phyloP scores from a whole-genome alignment of 176 grass and related monocot species.

The Luzula sylvatica region DNA sequence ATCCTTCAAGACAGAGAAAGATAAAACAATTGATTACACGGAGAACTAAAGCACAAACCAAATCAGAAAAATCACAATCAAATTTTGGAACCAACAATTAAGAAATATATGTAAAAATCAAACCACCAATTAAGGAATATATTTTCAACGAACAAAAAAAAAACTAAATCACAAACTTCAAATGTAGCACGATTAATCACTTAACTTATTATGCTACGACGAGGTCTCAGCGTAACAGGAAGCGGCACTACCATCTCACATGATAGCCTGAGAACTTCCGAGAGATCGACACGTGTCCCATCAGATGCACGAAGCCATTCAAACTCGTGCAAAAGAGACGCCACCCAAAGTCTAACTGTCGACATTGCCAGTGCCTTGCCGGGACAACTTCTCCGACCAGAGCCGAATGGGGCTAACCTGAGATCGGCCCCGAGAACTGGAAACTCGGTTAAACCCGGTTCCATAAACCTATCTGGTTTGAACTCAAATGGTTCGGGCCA shows the following conservation, averaged over 20 bases:
- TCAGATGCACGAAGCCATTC: conserved; percentile 26
- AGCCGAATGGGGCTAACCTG: conserved; percentile 65
- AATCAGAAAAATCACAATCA: too few relatives aligned
- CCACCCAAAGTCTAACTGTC: conserved; percentile 51
- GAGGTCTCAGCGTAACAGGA: conserved; percentile 25
- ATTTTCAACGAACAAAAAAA: too few relatives aligned
- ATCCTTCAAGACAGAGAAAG: too few relatives aligned
- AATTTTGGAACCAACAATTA: too few relatives aligned
- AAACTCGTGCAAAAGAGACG: conserved; percentile 52
- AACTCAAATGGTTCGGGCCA: conserved; percentile 39
- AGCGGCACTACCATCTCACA: conserved; percentile 73
- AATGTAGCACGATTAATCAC: not conserved
- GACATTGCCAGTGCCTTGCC: conserved; percentile 58
- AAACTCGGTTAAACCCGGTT: not conserved
- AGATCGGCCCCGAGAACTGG: conserved; percentile 43
- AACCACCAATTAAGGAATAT: too few relatives aligned
- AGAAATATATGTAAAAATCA: too few relatives aligned
- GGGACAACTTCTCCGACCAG: conserved; percentile 53
- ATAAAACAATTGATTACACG: too few relatives aligned
- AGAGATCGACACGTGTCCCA: conserved; percentile 30
- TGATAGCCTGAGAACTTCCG: conserved; percentile 65
- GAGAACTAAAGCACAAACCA: too few relatives aligned
- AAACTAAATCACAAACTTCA: not conserved
- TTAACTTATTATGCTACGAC: not conserved
- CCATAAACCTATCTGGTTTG: conserved; percentile 34